Evolutionary conservation across 2,329 filamentous ascomycete species (phyloP).

Genomic region (Teratosphaeria epicoccoides): DNA sequence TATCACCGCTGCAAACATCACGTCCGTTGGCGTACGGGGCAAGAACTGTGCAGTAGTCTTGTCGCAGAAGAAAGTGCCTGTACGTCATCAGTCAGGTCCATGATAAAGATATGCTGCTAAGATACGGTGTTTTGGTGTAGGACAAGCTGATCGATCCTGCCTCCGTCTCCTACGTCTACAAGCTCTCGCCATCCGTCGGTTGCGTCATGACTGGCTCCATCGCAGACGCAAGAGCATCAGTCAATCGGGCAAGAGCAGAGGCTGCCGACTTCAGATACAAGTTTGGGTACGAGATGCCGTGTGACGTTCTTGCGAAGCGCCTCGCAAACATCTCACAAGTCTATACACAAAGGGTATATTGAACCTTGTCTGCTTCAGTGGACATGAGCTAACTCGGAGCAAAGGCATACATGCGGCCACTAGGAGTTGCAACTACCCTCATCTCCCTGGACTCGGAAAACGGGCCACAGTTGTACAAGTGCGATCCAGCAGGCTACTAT

Average conservation of each 20-base stretch:
- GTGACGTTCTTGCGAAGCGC: slow-evolving; percentile 90
- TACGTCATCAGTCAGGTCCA: slow-evolving; percentile 41
- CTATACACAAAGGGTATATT: slow-evolving; percentile 83
- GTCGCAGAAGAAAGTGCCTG: slow-evolving; percentile 98
- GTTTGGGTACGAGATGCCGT: slow-evolving; percentile 98
- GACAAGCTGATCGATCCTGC: slow-evolving; percentile 98
- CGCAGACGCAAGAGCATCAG: slow-evolving; percentile 87
- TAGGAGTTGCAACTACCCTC: slow-evolving; percentile 89
- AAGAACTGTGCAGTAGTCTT: slow-evolving; percentile 96
- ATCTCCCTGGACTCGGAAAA: slow-evolving; percentile 88
- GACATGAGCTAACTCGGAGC: slow-evolving; percentile 21
- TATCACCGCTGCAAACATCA: slow-evolving; percentile 98
- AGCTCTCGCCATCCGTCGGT: slow-evolving; percentile 87
- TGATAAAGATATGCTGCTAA: slow-evolving; percentile 6
- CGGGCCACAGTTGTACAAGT: slow-evolving; percentile 95
- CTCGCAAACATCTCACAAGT: slow-evolving; percentile 99
- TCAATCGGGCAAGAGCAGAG: slow-evolving; percentile 86
- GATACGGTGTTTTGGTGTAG: slow-evolving; percentile 36
- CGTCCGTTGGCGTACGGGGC: slow-evolving; percentile 87
- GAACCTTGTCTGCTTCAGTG: neutral
- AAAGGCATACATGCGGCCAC: slow-evolving; percentile 92
- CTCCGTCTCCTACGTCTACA: slow-evolving; percentile 96
- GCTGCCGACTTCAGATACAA: slow-evolving; percentile 98
- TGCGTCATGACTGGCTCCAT: slow-evolving; percentile 99
- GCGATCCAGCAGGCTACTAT: slow-evolving; percentile 95